Evolutionary conservation across 1,139 yeast genomes (phyloP), one percentile per base, ranked within the genome.

Genomic region (Zygoascus sp.): DNA sequence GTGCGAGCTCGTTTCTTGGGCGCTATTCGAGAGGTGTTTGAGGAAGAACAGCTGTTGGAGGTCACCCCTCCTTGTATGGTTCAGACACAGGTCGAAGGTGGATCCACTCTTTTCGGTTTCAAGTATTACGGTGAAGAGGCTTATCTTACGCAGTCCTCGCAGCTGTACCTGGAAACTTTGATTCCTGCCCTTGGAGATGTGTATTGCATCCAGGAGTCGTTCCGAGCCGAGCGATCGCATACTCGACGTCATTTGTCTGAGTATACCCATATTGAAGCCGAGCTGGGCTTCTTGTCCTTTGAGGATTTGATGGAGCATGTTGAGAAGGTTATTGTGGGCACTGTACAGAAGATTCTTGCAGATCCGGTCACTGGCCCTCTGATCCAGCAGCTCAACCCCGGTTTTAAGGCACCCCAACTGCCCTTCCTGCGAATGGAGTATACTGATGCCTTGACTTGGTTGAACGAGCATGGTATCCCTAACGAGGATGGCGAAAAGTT

Each of bases 31-130:
- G 76, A 79, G 57, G 84, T 85, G 51, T 90, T 77, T 64, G 73
- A 68, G 28, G 94, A 88, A 61, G 90, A 85, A 70, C 79, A 80
- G 36, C 65, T 89, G 49, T 72, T 80, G 40, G 99, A 94, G 74
- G 97, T 94, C 51, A 92, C 97, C 32, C 97, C 98, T 43, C 99
- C 99, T 62, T 90, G 97, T 72, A 90, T 94, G 97, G 99, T 94
- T 50, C 98, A 94, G 73, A 90, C 97, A 40, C 97, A 92, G 74
- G 99, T 94, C 51, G 99, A 94, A 74, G 98, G 99, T 67, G 99
- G 99, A 47, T 85, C 97, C 28, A 94, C 98, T 15, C 76, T 94
- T 64, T 94, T 94, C 74, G 81, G 83, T 61, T 75, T 94, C 75
- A 85, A 87, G 66, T 94, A 94, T 74, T 94, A 94, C 66, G 97